A percentile compares a stretch with the other conserved stretches of the same genome.
These are phyloP conservation scores for Chrysanthemum lavandulifolium DNA, from an alignment of 129 eudicot genomes.

Conservation along the genomic window DNA sequence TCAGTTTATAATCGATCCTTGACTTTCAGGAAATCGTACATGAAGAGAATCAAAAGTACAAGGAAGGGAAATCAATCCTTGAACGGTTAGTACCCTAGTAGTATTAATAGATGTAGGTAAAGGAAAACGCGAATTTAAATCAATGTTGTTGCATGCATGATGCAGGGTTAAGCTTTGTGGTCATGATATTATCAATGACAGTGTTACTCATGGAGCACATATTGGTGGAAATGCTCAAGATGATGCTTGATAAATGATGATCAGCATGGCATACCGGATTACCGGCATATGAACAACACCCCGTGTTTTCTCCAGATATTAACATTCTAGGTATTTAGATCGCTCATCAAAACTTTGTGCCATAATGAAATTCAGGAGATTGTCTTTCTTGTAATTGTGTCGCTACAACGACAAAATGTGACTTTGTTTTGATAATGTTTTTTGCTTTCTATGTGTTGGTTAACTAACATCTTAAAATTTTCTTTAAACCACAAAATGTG, in stretches of 20 bases:
- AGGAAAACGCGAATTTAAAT: not conserved
- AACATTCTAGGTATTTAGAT: too few species aligned
- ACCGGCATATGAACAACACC: too few species aligned
- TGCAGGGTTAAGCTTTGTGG: conserved; percentile 75
- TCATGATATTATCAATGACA: conserved; percentile 71
- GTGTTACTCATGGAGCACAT: conserved; percentile 58
- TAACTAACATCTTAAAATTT: too few species aligned
- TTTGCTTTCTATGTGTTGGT: not conserved
- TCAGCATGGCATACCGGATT: not conserved
- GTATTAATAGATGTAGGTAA: not conserved
- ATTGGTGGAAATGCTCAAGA: conserved; percentile 76
- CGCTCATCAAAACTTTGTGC: not conserved
- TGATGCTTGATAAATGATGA: conserved; percentile 41
- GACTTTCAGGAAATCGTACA: conserved; percentile 63
- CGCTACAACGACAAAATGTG: not conserved
- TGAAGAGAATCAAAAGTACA: conserved; percentile 75
- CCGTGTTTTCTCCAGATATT: too few species aligned
- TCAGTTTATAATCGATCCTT: not conserved
- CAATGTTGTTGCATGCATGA: conserved; percentile 34
- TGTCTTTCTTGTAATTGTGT: conserved; percentile 8
- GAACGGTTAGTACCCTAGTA: conserved; percentile 47
- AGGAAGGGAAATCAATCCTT: conserved; percentile 88
- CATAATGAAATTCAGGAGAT: not conserved
- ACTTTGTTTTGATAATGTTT: not conserved
- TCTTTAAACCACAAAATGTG: too few species aligned